phyloP scores from a whole-genome alignment of 345 rosid genomes.

The Aegle marmelos region DNA sequence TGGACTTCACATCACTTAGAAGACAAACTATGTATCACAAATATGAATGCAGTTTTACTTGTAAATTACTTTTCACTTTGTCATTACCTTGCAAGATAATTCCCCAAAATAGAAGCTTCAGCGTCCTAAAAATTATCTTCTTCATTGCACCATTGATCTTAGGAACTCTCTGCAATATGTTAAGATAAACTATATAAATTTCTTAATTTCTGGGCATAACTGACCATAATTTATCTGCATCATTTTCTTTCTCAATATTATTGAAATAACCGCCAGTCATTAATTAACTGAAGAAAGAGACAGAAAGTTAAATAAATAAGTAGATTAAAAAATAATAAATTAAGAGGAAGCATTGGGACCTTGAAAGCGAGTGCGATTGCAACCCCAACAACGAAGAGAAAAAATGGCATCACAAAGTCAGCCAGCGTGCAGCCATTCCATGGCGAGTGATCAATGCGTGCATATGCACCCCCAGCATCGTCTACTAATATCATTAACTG shows the following conservation, averaged over 20 bases:
- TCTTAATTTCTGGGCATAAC: too few species aligned
- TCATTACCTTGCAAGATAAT: constrained; percentile 53
- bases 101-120: constrained; percentile 79
- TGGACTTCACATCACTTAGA: too few species aligned
- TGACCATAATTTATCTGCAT: too few species aligned
- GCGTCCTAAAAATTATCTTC: constrained; percentile 50
- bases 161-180: constrained; percentile 33
- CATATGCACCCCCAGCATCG: constrained; percentile 51
- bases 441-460: constrained; percentile 60
- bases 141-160: constrained; percentile 38
- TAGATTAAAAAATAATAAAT: background rate
- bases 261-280: background rate
- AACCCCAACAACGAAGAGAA: constrained; percentile 66
- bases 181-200: too few species aligned
- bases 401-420: constrained; percentile 73
- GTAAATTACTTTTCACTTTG: background rate
- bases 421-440: constrained; percentile 71
- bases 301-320: background rate
- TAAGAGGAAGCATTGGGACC: constrained; percentile 23
- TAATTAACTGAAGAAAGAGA: background rate
- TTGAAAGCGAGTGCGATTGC: constrained; percentile 70
- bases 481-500: constrained; percentile 67
- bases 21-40: background rate
- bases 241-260: too few species aligned
- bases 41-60: background rate